Percentiles rank a stretch among this genome's conserved stretches.
phyloP scores from a whole-genome alignment of 805 yeast species.

The Wickerhamomyces bisporus region DNA sequence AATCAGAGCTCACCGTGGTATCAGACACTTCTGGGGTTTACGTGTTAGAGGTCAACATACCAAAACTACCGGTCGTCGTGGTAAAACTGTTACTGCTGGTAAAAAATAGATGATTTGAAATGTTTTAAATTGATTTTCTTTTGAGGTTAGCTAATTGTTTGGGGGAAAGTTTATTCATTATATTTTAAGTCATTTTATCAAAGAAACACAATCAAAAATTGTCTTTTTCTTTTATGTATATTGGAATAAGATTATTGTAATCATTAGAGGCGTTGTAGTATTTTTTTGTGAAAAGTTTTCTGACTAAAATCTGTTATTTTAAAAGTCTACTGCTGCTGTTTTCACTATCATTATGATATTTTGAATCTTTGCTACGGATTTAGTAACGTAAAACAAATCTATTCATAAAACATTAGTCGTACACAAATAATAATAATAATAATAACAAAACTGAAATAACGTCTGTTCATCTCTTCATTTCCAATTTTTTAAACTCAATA shows the following conservation, averaged over 20 bases:
- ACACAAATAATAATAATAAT: too few relatives aligned
- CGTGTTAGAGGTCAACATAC: constrained; percentile 99
- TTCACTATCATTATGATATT: too few relatives aligned
- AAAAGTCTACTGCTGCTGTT: too few relatives aligned
- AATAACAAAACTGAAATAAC: background rate
- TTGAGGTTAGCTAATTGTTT: too few relatives aligned
- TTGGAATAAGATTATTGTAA: background rate
- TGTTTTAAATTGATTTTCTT: background rate
- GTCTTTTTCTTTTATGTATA: background rate
- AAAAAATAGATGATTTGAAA: constrained; percentile 4
- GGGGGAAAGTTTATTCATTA: too few relatives aligned
- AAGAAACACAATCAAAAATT: background rate
- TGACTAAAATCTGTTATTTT: too few relatives aligned
- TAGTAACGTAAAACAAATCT: too few relatives aligned
- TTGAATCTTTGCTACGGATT: too few relatives aligned
- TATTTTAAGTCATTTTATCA: too few relatives aligned
- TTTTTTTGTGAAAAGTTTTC: too few relatives aligned
- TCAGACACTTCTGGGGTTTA: constrained; percentile 99
- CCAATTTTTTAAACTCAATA: constrained; percentile 12
- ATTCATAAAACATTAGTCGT: too few relatives aligned
- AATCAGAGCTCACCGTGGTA: constrained; percentile 99
- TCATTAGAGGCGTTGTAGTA: background rate
- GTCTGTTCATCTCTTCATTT: too few relatives aligned
- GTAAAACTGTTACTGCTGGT: constrained; percentile 31
- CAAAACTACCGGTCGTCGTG: constrained; percentile 99